Conservation (phyloP, 2,329 filamentous ascomycete genomes). For the Raffaelea albimanens region DNA sequence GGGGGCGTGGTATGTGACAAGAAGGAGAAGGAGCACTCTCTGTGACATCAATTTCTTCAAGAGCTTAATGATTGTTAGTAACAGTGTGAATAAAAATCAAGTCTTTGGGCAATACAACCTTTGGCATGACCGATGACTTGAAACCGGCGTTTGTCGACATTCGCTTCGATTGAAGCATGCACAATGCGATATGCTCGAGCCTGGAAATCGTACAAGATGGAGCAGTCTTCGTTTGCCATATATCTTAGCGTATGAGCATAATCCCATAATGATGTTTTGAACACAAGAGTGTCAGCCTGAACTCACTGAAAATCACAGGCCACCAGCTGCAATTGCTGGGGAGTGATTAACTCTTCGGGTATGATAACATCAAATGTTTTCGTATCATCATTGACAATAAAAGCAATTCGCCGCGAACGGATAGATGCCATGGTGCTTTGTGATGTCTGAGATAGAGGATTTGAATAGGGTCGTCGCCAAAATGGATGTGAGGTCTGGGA, state of each 20-base stretch:
- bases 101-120: neutral
- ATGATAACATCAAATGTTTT: neutral
- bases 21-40: neutral
- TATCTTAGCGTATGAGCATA: neutral
- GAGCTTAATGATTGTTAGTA: too few species aligned
- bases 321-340: neutral
- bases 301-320: conserved; percentile 1
- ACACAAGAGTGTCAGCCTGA: neutral
- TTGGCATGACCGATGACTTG: neutral
- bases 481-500: too few species aligned
- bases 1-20: conserved; percentile 18
- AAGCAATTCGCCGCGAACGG: neutral
- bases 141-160: neutral
- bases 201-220: conserved; percentile 10
- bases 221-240: neutral
- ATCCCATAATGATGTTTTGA: neutral
- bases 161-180: neutral
- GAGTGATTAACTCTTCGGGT: neutral
- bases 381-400: neutral
- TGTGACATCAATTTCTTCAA: too few species aligned
- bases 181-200: conserved; percentile 2
- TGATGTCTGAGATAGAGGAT: too few species aligned
- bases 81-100: neutral
- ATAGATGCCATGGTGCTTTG: neutral
- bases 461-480: too few species aligned